Evolutionary conservation across 805 yeast species (phyloP).

Genomic region (Spathaspora arborariae): DNA sequence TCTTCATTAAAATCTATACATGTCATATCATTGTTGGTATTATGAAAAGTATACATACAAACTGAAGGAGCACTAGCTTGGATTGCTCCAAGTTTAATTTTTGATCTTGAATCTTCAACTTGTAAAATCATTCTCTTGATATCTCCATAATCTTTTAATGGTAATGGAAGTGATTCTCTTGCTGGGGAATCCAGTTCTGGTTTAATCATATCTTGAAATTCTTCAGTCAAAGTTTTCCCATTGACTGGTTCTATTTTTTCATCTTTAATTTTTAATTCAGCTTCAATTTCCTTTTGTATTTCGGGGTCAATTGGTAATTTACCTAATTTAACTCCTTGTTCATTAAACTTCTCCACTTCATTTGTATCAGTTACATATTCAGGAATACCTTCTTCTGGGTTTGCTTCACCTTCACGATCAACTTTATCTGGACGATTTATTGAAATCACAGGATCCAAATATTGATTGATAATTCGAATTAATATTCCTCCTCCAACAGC

Average conservation of each 20-base stretch:
- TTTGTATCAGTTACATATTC: slow-evolving; percentile 39
- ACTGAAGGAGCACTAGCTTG: slow-evolving; percentile 90
- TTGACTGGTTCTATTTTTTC: slow-evolving; percentile 37
- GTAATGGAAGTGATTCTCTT: slow-evolving; percentile 76
- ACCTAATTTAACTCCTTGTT: slow-evolving; percentile 76
- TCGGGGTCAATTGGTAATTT: slow-evolving; percentile 84
- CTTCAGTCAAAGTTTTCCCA: slow-evolving; percentile 37
- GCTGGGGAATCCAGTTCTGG: slow-evolving; percentile 65
- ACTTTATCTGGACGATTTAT: slow-evolving; percentile 39
- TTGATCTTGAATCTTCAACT: slow-evolving; percentile 78
- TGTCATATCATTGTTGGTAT: slow-evolving; percentile 86
- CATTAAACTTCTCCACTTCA: slow-evolving; percentile 59
- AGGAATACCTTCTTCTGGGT: slow-evolving; percentile 50
- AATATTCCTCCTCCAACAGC: slow-evolving; percentile 86
- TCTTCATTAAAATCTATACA: slow-evolving; percentile 84
- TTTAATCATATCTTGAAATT: slow-evolving; percentile 44
- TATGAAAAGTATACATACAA: slow-evolving; percentile 97
- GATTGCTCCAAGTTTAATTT: slow-evolving; percentile 56
- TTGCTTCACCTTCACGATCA: slow-evolving; percentile 44
- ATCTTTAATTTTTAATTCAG: slow-evolving; percentile 78
- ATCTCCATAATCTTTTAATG: slow-evolving; percentile 76
- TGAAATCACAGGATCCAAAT: slow-evolving; percentile 54
- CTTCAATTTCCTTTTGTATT: slow-evolving; percentile 76
- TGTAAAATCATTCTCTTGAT: slow-evolving; percentile 72
- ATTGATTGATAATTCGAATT: slow-evolving; percentile 81